phyloP scores from a whole-genome alignment of 2,329 filamentous ascomycete species.

The Fusarium drepaniforme region DNA sequence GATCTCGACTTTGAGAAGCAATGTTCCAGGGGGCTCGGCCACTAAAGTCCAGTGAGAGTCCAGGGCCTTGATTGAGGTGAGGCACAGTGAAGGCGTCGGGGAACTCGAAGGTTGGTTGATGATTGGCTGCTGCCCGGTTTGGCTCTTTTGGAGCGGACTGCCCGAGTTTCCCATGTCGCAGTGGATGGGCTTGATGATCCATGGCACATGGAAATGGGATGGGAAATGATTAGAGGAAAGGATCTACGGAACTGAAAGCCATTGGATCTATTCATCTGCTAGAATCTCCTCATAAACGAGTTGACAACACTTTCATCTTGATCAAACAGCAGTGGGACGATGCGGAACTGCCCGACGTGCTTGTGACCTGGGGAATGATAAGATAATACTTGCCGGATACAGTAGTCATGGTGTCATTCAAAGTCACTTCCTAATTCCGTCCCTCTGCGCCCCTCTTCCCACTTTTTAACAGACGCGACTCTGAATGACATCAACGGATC shows the following conservation, averaged over 20 bases:
- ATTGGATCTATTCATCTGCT: slow-evolving; percentile 4
- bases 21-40: neutral
- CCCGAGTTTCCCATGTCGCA: slow-evolving; percentile 19
- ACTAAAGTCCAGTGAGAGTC: neutral
- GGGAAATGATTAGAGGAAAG: neutral
- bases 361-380: slow-evolving; percentile 17
- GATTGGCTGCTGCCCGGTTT: slow-evolving; percentile 20
- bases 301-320: slow-evolving; percentile 16
- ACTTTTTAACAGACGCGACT: slow-evolving; percentile 33
- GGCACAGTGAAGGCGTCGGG: neutral
- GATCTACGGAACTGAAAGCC: neutral
- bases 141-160: slow-evolving; percentile 7
- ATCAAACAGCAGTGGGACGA: slow-evolving; percentile 17
- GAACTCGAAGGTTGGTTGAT: neutral
- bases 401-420: neutral
- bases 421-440: slow-evolving; percentile 24
- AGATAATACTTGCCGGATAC: slow-evolving; percentile 13
- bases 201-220: slow-evolving; percentile 19
- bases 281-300: slow-evolving; percentile 3
- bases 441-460: slow-evolving; percentile 21
- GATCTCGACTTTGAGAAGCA: neutral
- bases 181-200: slow-evolving; percentile 33
- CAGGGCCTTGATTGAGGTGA: neutral
- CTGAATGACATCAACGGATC: slow-evolving; percentile 44
- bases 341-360: slow-evolving; percentile 18